Evolutionary conservation across 352 stramenopile genomes (phyloP).

Genomic region (Globisporangium yorkense): DNA sequence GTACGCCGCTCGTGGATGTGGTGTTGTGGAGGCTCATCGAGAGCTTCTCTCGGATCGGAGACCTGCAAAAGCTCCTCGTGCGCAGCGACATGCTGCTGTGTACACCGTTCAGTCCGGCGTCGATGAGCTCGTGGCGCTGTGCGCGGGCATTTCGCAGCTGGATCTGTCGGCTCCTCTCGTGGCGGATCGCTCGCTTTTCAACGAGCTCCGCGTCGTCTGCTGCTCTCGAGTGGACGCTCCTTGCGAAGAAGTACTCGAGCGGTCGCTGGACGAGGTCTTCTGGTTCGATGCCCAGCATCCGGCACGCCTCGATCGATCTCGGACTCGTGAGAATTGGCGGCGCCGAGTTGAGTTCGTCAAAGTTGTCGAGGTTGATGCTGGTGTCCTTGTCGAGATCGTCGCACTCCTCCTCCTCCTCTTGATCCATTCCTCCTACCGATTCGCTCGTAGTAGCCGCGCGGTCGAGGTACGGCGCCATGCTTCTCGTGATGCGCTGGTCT

Average conservation of each 20-base stretch:
- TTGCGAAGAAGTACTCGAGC: conserved; percentile 49
- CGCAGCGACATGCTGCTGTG: conserved; percentile 44
- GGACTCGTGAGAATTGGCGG: conserved; percentile 55
- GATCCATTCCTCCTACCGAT: background rate
- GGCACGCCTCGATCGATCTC: conserved; percentile 62
- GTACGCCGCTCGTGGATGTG: conserved; percentile 8
- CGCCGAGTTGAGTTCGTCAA: conserved; percentile 35
- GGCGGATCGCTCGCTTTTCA: conserved; percentile 48
- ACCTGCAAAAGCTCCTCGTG: conserved; percentile 53
- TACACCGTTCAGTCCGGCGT: conserved; percentile 37
- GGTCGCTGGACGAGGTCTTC: conserved; percentile 54
- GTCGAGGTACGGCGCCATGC: conserved; percentile 2
- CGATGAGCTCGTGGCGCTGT: conserved; percentile 53
- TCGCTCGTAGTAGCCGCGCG: background rate
- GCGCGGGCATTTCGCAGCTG: conserved; percentile 44
- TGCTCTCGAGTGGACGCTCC: conserved; percentile 4
- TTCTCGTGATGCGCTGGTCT: background rate
- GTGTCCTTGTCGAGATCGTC: conserved; percentile 14
- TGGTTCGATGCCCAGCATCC: conserved; percentile 65
- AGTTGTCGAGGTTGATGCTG: conserved; percentile 53
- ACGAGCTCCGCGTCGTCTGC: conserved; percentile 30
- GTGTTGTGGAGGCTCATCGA: conserved; percentile 14
- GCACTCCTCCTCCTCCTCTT: background rate
- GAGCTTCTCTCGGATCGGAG: conserved; percentile 29
- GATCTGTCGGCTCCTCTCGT: conserved; percentile 48